Evolutionary conservation across 2,329 filamentous ascomycete species (phyloP).

Genomic region (Penicillium decumbens): DNA sequence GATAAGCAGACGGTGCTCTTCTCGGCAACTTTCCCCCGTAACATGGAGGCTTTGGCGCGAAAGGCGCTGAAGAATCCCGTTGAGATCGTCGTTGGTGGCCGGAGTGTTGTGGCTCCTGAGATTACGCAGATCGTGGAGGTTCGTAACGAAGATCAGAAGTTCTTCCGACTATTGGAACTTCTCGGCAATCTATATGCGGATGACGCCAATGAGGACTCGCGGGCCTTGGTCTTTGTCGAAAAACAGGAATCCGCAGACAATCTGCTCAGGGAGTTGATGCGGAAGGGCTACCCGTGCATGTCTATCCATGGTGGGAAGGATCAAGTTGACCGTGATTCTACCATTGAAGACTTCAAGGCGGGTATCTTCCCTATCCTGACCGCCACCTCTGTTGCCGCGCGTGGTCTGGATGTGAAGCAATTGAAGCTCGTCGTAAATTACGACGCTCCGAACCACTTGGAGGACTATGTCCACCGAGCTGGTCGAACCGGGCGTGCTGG

Average conservation of each 20-base stretch:
- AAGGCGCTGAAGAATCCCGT: constrained; percentile 82
- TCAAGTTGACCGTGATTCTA: constrained; percentile 86
- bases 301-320: constrained; percentile 93
- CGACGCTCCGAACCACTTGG: constrained; percentile 86
- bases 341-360: constrained; percentile 88
- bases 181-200: constrained; percentile 73
- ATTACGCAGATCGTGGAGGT: constrained; percentile 93
- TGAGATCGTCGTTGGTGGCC: constrained; percentile 87
- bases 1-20: constrained; percentile 93
- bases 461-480: constrained; percentile 93
- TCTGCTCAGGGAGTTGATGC: constrained; percentile 69
- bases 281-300: constrained; percentile 84
- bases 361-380: constrained; percentile 85
- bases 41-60: constrained; percentile 84
- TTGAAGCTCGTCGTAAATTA: constrained; percentile 95
- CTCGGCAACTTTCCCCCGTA: constrained; percentile 90
- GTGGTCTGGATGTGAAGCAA: constrained; percentile 92
- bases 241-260: constrained; percentile 85
- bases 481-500: constrained; percentile 92
- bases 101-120: constrained; percentile 62
- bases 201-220: constrained; percentile 79
- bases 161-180: constrained; percentile 75
- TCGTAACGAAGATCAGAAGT: constrained; percentile 75
- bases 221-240: constrained; percentile 86
- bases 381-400: constrained; percentile 90